Conservation (phyloP, 805 yeast genomes). For the Millerago galiae region DNA sequence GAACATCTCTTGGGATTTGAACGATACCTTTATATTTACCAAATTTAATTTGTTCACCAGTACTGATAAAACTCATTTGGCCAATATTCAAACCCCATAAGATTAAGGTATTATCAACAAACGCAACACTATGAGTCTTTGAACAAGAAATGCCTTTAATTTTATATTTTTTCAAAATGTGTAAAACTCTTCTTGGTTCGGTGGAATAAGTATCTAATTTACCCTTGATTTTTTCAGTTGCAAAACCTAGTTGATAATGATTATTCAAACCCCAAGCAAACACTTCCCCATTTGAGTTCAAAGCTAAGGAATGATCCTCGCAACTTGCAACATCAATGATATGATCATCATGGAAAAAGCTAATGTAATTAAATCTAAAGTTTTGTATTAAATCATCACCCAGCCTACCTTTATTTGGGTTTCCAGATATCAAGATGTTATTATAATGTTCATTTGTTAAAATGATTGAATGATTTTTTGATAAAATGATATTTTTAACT, state of each 20-base stretch:
- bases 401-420: constrained; percentile 63
- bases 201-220: constrained; percentile 22
- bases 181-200: constrained; percentile 23
- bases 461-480: constrained; percentile 61
- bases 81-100: constrained; percentile 82
- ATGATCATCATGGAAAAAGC: constrained; percentile 29
- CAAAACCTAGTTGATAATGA: constrained; percentile 60
- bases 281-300: constrained; percentile 46
- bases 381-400: constrained; percentile 41
- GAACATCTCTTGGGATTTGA: constrained; percentile 35
- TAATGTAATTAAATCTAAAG: constrained; percentile 39
- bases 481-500: constrained; percentile 41
- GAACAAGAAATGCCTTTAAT: constrained; percentile 43
- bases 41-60: constrained; percentile 26
- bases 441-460: constrained; percentile 43
- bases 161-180: constrained; percentile 23
- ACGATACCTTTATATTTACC: constrained; percentile 30
- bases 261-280: constrained; percentile 78
- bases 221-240: constrained; percentile 24
- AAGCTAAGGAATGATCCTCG: constrained; percentile 60
- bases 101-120: constrained; percentile 37
- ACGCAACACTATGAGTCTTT: constrained; percentile 61
- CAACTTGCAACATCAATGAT: constrained; percentile 41
- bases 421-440: constrained; percentile 55
- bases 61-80: constrained; percentile 57